phyloP scores from a whole-genome alignment of 768 basidiomycete genomes.

The Sutorius australiensis region DNA sequence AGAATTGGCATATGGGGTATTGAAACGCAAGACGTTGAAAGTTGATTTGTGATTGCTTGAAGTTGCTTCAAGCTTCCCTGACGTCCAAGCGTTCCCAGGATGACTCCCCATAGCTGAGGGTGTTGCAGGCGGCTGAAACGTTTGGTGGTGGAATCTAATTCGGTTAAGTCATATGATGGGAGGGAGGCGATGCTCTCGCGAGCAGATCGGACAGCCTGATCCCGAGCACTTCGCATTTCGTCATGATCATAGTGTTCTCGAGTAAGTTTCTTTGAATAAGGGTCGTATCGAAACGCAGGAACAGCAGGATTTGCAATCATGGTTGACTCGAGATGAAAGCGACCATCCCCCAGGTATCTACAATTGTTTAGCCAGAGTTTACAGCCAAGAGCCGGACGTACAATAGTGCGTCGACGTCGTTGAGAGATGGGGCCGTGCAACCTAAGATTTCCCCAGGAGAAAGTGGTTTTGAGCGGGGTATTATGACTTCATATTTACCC shows the following conservation, averaged over 20 bases:
- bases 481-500: conserved; percentile 67
- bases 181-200: conserved; percentile 53
- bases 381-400: conserved; percentile 36
- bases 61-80: conserved; percentile 92
- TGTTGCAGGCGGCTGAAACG: conserved; percentile 12
- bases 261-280: conserved; percentile 96
- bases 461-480: conserved; percentile 87
- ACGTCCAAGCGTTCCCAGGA: conserved; percentile 90
- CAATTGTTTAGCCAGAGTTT: conserved; percentile 1
- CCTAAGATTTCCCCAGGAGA: conserved; percentile 97
- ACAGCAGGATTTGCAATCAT: conserved; percentile 98
- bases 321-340: conserved; percentile 96
- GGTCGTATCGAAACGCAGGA: conserved; percentile 97
- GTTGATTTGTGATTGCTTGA: conserved; percentile 75
- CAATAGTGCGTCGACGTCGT: conserved; percentile 87
- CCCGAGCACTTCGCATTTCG: conserved; percentile 77
- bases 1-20: conserved; percentile 88
- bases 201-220: conserved; percentile 73
- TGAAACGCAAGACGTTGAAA: conserved; percentile 46
- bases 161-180: conserved; percentile 4
- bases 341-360: conserved; percentile 96
- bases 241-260: conserved; percentile 85
- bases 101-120: conserved; percentile 72
- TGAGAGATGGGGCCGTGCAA: conserved; percentile 86
- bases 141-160: conserved; percentile 16